Conservation (phyloP, 169 alveolate genomes). For the Plasmodium gaboni region DNA sequence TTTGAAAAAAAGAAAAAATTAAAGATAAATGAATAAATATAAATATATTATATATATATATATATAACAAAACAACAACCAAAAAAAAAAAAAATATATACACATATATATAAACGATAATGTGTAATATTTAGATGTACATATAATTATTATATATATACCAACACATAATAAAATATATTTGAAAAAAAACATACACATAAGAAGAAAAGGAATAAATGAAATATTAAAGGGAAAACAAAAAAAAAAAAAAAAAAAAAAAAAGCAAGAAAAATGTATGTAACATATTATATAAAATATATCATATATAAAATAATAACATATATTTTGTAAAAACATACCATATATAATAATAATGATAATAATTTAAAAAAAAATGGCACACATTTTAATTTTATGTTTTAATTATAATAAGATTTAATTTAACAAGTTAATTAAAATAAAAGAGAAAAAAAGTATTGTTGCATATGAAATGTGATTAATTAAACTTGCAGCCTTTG, state of each 20-base stretch:
- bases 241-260: conserved; percentile 8
- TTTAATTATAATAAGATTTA: neutral
- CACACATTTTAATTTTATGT: neutral
- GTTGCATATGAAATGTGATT: conserved; percentile 10
- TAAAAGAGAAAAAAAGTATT: conserved; percentile 1
- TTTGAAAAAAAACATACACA: neutral
- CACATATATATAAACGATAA: neutral
- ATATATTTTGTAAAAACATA: too few species aligned
- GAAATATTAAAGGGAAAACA: neutral
- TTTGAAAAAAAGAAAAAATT: conserved; percentile 24
- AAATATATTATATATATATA: conserved; percentile 1
- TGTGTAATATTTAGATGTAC: too few species aligned
- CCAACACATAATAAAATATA: too few species aligned
- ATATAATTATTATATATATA: too few species aligned
- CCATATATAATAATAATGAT: too few species aligned
- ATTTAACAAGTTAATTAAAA: conserved; percentile 22
- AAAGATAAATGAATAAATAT: neutral
- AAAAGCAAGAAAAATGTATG: neutral
- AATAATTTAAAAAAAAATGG: too few species aligned
- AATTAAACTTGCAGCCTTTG: conserved; percentile 6
- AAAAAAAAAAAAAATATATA: neutral
- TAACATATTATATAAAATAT: too few species aligned
- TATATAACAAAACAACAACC: neutral
- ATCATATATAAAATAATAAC: too few species aligned
- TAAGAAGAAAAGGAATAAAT: neutral